Percentiles rank a stretch among this genome's conserved stretches.
These are phyloP conservation scores for Vinca minor DNA, from an alignment of 257 asterid species.

Conservation along the genomic window DNA sequence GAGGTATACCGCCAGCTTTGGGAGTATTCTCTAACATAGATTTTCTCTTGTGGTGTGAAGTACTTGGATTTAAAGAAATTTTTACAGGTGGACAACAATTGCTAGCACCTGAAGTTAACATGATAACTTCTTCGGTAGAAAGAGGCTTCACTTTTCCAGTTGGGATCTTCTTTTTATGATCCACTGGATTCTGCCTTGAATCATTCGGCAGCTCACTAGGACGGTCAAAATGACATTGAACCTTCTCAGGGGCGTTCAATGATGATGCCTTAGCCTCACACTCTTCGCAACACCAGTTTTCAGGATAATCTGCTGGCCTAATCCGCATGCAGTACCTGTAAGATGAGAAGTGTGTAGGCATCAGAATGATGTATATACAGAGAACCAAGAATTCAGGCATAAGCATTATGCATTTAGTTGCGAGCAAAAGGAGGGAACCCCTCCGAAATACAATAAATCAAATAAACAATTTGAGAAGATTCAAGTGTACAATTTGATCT, in stretches of 20 bases:
- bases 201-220: background rate
- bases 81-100: slow-evolving; percentile 8
- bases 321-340: slow-evolving; percentile 6
- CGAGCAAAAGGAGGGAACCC: background rate
- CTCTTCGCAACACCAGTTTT: background rate
- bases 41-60: background rate
- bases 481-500: background rate
- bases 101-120: slow-evolving; percentile 20
- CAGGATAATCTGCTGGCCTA: background rate
- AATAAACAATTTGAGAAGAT: background rate
- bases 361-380: background rate
- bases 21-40: slow-evolving; percentile 11
- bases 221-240: background rate
- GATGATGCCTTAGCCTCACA: background rate
- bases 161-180: slow-evolving; percentile 31
- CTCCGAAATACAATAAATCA: background rate
- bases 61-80: background rate
- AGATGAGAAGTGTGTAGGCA: background rate
- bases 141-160: slow-evolving; percentile 49
- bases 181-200: background rate
- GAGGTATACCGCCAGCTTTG: background rate
- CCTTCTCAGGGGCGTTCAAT: background rate
- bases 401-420: no score
- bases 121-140: slow-evolving; percentile 32
- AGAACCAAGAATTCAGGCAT: background rate